A percentile compares a stretch with the other conserved stretches of the same genome.
Evolutionary conservation across 208 protist species (phyloP).

Genomic region (Crithidia expoeki): DNA sequence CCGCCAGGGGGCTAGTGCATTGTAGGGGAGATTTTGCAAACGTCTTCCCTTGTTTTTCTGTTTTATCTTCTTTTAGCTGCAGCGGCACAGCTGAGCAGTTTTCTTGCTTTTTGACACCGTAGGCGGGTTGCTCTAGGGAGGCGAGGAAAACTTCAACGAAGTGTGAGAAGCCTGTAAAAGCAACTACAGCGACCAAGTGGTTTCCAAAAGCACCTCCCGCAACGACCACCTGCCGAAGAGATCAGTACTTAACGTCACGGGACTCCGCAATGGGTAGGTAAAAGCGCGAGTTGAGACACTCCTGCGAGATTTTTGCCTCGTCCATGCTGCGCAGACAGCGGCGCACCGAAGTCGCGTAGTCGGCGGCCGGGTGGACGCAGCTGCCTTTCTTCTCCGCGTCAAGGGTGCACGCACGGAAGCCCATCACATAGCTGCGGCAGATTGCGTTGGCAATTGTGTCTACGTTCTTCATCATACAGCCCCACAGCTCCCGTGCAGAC

Average conservation of each 20-base stretch:
- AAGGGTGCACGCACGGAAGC: slow-evolving; percentile 38
- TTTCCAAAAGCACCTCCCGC: too few relatives aligned
- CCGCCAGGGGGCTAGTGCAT: too few relatives aligned
- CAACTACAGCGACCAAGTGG: too few relatives aligned
- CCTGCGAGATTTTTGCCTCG: slow-evolving; percentile 21
- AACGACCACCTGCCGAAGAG: too few relatives aligned
- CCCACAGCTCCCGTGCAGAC: slow-evolving; percentile 33
- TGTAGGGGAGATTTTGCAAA: too few relatives aligned
- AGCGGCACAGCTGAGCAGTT: too few relatives aligned
- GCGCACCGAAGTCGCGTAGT: slow-evolving; percentile 34
- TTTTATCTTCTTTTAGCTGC: too few relatives aligned
- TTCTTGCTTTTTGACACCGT: too few relatives aligned
- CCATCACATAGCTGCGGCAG: slow-evolving; percentile 42
- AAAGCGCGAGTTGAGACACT: slow-evolving; percentile 42
- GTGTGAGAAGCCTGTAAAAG: too few relatives aligned
- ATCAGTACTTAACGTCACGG: slow-evolving; percentile 6
- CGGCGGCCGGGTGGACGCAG: slow-evolving; percentile 36
- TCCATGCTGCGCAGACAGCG: slow-evolving; percentile 36
- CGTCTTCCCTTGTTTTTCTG: too few relatives aligned
- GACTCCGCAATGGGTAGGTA: slow-evolving; percentile 32
- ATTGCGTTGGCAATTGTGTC: slow-evolving; percentile 29
- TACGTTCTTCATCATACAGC: slow-evolving; percentile 42
- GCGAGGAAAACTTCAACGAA: too few relatives aligned
- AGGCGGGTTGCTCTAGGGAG: too few relatives aligned
- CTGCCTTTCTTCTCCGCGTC: slow-evolving; percentile 35